Evolutionary conservation across 192 early-diverging fungal species (phyloP).

Genomic region (Backusella australiensis): DNA sequence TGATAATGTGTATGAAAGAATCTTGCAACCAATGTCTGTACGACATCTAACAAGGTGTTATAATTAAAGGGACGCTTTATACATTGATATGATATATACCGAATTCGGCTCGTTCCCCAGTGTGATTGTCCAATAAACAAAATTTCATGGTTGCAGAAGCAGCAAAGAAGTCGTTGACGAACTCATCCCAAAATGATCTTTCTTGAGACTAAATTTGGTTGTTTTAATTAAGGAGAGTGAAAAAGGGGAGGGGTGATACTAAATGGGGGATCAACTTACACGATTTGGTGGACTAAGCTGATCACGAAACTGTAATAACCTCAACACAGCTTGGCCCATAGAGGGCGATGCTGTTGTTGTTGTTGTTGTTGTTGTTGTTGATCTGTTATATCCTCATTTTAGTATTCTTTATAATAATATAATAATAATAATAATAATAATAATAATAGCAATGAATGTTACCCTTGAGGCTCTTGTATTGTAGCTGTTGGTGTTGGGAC

Average conservation of each 20-base stretch:
- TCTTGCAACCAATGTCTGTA: conserved; percentile 11
- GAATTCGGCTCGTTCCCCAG: background rate
- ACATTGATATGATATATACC: background rate
- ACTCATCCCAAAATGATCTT: background rate
- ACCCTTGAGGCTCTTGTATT: background rate
- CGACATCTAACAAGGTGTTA: background rate
- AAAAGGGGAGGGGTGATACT: background rate
- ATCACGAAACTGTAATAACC: conserved; percentile 26
- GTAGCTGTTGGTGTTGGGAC: background rate
- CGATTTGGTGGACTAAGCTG: background rate
- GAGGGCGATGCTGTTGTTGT: background rate
- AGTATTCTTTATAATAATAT: background rate
- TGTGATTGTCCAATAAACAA: background rate
- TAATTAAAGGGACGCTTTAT: background rate
- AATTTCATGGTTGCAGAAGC: background rate
- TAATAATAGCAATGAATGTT: background rate
- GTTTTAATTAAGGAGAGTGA: background rate
- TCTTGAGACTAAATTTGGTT: background rate
- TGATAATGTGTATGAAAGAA: conserved; percentile 25
- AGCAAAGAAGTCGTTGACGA: conserved; percentile 1
- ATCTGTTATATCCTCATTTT: background rate
- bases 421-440: background rate
- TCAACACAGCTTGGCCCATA: conserved; percentile 22
- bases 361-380: too few species aligned
- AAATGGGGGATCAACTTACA: background rate